Base-by-base conservation (phyloP, 805 yeast genomes). In the Blastobotrys attinorum region DNA sequence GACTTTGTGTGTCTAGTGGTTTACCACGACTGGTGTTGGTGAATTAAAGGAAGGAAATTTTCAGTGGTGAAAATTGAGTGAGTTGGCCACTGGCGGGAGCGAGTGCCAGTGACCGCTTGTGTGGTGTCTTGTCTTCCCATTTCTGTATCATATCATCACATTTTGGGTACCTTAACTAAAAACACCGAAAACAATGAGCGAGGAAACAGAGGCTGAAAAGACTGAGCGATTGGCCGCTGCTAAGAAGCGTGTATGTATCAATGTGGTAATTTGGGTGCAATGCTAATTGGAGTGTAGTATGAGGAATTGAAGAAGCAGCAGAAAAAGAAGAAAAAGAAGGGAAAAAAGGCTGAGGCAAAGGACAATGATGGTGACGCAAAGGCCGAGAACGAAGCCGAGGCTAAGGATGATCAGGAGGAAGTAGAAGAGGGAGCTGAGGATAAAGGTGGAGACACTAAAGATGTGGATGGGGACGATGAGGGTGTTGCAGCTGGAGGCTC, bases 151-250 rank as follows among this genome's bases (percentile, higher is more conserved):
- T 25, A 25, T 8, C 29, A 25, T 25, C 29, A 25, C 29, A 7
- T 8, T 25, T 11, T 18, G 10, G 42, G 21, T 20, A 37, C n/a
- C 22, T n/a, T 39, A 37, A 32, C 18, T 31, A 20, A 29, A 8
- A 25, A 18, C 23, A 27, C 15, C 22, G 22, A 31, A 11, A 40
- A 23, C 27, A 44, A 46, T 31, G 37, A 38, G 38, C 27, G 25
- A 33, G n/a, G 50, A 40, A 46, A 27, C 42, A 3, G 65, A 66
- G 34, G 62, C 62, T 39, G 55, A 57, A 5, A 72, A 78, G 49
- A 77, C 75, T 39, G 83, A 78, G 56, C 76, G 79, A 59, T 67
- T 84, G 40, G 87, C 81, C 50, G 82, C 81, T 2, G 92, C 90
- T 3, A 73, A 83, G 55, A 81, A 79, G 65, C 75, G 79, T 50